Evolutionary conservation across 306 rosid species (phyloP), one percentile per base, ranked within the genome.

Genomic region (Canavalia ensiformis): DNA sequence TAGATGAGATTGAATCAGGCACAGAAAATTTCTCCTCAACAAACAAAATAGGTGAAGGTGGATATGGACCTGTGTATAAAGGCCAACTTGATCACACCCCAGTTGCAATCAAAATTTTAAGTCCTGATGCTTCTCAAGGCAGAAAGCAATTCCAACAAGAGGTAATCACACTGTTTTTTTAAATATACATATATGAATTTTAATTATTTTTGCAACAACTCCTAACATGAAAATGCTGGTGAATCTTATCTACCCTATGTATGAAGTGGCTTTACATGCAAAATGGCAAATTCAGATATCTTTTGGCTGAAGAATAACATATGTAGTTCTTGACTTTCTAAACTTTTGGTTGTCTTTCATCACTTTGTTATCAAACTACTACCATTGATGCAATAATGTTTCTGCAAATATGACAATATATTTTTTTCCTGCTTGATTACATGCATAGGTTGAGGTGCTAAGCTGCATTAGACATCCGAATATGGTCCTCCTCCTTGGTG

Each of bases 401-500:
- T 56, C 13, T 58, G 76, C 75, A 56, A 49, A 58, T 72, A 46
- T 77, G 41, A 77, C 50, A 42, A 28, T 42, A 68, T 69, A 39
- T 8, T 56, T 74, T 18, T 76, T 81, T 71, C 64, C 7, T 69
- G 6, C 28, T 44, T 47, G 37, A 39, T 30, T 18, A 13, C 68
- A 78, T 71, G 72, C 72, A 67, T 76, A 95, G 99, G 89, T 96
- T 84, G 99, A 96, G 85, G 97, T 96, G 45, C 90, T 96, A 44
- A 76, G 97, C 90, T 72, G 87, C 84, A 92, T 93, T 29, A 87
- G 97, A 83, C 97, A 96, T 86, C 99, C 99, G 3, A 84, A 96
- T 89, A 89, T 96, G 98, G 99, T 96, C 37, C 99, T 95, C 74
- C 94, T 95, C 83, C 92, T 95, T 55, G 99, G 99, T 35, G 99